Conservation (phyloP, 208 protist genomes). For the Wallacemonas collosoma region DNA sequence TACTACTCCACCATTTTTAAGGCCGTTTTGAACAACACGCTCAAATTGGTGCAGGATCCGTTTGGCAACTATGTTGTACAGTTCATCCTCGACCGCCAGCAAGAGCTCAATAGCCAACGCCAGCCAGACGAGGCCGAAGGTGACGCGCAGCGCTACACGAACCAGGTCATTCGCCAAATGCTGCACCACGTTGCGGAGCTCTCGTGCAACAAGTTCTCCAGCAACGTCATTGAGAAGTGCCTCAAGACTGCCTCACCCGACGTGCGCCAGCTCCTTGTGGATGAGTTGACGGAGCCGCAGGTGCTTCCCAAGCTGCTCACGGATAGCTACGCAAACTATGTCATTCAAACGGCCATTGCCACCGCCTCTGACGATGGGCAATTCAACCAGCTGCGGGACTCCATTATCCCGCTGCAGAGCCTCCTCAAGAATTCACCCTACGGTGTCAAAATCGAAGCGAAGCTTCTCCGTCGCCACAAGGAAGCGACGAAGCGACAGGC, state of each 20-base stretch:
- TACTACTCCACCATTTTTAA: constrained; percentile 94
- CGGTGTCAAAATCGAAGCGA: constrained; percentile 96
- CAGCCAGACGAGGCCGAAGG: constrained; percentile 15
- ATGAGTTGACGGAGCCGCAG: constrained; percentile 93
- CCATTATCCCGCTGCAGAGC: constrained; percentile 93
- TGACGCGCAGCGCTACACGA: constrained; percentile 66
- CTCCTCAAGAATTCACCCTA: constrained; percentile 97
- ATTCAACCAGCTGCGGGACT: constrained; percentile 92
- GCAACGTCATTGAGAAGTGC: constrained; percentile 99
- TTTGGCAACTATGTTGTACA: constrained; percentile 99
- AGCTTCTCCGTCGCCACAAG: constrained; percentile 75
- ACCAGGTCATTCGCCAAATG: constrained; percentile 91
- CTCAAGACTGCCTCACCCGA: constrained; percentile 87
- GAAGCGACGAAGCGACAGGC: constrained; percentile 53
- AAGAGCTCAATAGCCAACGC: constrained; percentile 51
- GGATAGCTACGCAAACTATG: constrained; percentile 98
- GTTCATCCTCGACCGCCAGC: constrained; percentile 95
- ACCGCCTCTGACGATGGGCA: constrained; percentile 91
- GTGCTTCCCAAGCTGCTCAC: constrained; percentile 93
- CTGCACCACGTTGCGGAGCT: constrained; percentile 91
- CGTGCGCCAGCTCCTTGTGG: constrained; percentile 90
- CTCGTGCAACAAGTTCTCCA: constrained; percentile 98
- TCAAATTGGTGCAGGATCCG: constrained; percentile 94
- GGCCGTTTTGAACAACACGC: constrained; percentile 85
- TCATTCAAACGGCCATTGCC: constrained; percentile 97